Evolutionary conservation across 176 grass and related monocot genomes (phyloP).

Genomic region (Otatea glauca): DNA sequence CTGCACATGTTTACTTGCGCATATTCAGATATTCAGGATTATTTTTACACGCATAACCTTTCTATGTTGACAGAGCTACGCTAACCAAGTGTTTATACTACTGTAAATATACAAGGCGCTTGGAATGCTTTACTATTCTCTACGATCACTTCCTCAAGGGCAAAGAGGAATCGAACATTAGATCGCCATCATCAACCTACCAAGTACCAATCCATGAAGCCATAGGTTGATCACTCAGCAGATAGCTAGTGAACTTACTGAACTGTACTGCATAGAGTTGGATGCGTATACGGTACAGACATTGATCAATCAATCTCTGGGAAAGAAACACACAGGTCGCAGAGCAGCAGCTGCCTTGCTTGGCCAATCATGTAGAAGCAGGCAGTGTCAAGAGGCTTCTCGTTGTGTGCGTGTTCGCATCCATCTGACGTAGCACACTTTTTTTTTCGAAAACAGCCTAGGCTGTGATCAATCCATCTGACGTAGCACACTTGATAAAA

Average conservation of each 20-base stretch:
- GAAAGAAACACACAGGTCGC: not conserved
- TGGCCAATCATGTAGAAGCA: not conserved
- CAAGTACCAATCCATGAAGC: not conserved
- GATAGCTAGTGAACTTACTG: not conserved
- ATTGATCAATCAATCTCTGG: not conserved
- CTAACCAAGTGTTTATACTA: no score
- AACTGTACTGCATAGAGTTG: not conserved
- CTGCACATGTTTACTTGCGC: not conserved
- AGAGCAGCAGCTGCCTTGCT: not conserved
- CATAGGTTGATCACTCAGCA: not conserved
- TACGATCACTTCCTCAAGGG: no score
- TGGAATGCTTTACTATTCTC: no score
- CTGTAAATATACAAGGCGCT: no score
- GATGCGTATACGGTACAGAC: conserved; percentile 23
- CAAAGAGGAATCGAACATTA: not conserved
- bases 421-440: conserved; percentile 11
- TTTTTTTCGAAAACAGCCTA: no score
- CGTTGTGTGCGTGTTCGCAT: not conserved
- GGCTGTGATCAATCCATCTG: no score
- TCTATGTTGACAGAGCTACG: not conserved
- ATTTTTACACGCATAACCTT: not conserved
- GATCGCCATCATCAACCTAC: not conserved
- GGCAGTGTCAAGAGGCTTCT: not conserved
- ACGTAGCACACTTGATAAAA: conserved; percentile 2
- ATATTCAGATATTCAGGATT: no score